Evolutionary conservation across 1,139 yeast species (phyloP).

Genomic region (Chernovozyma aurita): DNA sequence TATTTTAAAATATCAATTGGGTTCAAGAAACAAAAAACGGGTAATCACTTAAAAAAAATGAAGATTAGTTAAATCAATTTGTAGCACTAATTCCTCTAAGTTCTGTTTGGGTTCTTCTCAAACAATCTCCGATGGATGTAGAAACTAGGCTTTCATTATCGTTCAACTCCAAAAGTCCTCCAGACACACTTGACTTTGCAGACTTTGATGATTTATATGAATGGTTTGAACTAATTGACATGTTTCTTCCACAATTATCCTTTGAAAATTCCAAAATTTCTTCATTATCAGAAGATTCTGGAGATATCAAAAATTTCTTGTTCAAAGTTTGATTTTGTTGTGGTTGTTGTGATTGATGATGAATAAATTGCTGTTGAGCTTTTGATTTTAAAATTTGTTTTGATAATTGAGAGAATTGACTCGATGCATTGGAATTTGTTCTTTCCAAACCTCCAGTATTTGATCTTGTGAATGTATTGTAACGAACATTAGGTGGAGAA

Average conservation of each 20-base stretch:
- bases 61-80: no score
- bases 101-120: slow-evolving; percentile 36
- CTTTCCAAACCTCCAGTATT: slow-evolving; percentile 7
- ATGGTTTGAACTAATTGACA: slow-evolving; percentile 5
- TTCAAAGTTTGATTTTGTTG: slow-evolving; percentile 6
- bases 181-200: slow-evolving; percentile 3
- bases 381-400: slow-evolving; percentile 13
- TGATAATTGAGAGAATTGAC: slow-evolving; percentile 15
- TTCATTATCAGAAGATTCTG: slow-evolving; percentile 27
- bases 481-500: slow-evolving; percentile 1
- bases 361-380: slow-evolving; percentile 4
- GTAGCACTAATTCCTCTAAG: slow-evolving; percentile 20
- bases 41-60: no score
- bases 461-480: slow-evolving; percentile 2
- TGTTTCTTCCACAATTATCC: slow-evolving; percentile 1
- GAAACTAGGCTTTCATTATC: slow-evolving; percentile 34
- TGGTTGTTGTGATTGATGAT: no score
- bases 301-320: slow-evolving; percentile 25
- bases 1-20: no score
- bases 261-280: slow-evolving; percentile 8
- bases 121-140: slow-evolving; percentile 37
- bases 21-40: no score
- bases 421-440: slow-evolving; percentile 5
- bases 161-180: slow-evolving; percentile 4
- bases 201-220: slow-evolving; percentile 2